Evolutionary conservation across 169 alveolate species (phyloP), one percentile per base, ranked within the genome.

Genomic region (Plasmodium gonderi): DNA sequence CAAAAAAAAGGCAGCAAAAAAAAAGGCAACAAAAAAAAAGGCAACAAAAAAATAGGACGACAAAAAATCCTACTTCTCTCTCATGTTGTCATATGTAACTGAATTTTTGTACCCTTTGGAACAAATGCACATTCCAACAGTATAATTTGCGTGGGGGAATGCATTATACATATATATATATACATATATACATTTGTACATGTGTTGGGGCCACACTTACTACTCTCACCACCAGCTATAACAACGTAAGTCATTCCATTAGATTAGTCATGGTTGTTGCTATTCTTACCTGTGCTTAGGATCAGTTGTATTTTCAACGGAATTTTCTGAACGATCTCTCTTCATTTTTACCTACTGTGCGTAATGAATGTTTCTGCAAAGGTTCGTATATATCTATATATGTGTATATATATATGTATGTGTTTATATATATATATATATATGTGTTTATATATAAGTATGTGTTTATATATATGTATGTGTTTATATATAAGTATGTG

Each of bases 321-420:
- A 76, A 33, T 75, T 87, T 38, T 87, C 93, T 42, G 93, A 87
- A 17, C 93, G 93, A 76, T 87, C 93, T 60, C 93, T 87, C 79
- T 87, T 87, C 93, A 87, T 87, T 77, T 87, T 87, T 42, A 20
- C 38, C 67, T 51, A 51, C 29, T 44, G 1, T 54, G 2, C 6
- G 33, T 26, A 9, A 33, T 3, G 31, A 7, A 45, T 72, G 60
- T 31, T 36, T 0, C 23, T 75, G 54, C 5, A 49, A 29, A 49
- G n/a, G 64, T 40, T 23, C 49, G 29, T 40, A 75, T 45, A 33
- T 40, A 20, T 49, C 38, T 75, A 40, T 45, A 17, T 75, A 49
- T 49, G 68, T 42, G 51, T 75, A 60, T 8, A 72, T 40, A 40
- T 75, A 26, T 23, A 40, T 75, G 26, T 49, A n/a, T 75, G 29